Base-by-base conservation (phyloP, 352 stramenopile species). In the Plasmopara halstedii region DNA sequence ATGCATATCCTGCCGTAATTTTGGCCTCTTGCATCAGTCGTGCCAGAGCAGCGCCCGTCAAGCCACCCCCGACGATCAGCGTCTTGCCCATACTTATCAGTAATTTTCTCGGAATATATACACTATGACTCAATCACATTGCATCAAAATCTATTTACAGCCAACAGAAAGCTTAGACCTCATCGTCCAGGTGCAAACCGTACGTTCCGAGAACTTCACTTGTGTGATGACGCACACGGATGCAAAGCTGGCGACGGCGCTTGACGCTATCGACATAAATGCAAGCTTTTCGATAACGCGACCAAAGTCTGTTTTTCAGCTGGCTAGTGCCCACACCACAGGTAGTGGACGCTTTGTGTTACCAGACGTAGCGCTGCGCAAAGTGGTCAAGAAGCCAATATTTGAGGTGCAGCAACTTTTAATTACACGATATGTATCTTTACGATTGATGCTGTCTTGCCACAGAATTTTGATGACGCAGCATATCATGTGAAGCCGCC, bases 401-500 rank as follows among this genome's bases (percentile, higher is more conserved):
- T 90, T 90, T 44, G 70, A 84, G 64, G 78, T 85, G 46, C 27
- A 49, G 11, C 17, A 31, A 31, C 6, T 43, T 11, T 17, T 19
- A 49, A 37, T 58, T 40, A 23, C 20, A 39, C n/a, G 37, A 26
- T 21, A 10, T 17, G 20, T 14, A 40, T 18, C 20, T 53, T 7
- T 29, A 48, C 45, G 11, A 6, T 39, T 41, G 18, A 8, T 41
- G 26, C 4, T 20, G 31, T n/a, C n/a, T n/a, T 35, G 15, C 25
- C 20, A 20, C 34, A 93, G 79, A 85, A 83, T 42, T 83, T 89
- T 34, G 70, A 87, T 25, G 74, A 88, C 11, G 53, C 58, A n/a
- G 78, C 70, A 20, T 85, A 78, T 22, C 42, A 70, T 38, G 71
- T 88, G 20, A 85, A 85, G 39, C 51, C 78, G 15, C 76, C 82